A percentile compares a stretch with the other conserved stretches of the same genome.
phyloP scores from a whole-genome alignment of 2,329 filamentous ascomycete species.

The Beauveria bassiana region DNA sequence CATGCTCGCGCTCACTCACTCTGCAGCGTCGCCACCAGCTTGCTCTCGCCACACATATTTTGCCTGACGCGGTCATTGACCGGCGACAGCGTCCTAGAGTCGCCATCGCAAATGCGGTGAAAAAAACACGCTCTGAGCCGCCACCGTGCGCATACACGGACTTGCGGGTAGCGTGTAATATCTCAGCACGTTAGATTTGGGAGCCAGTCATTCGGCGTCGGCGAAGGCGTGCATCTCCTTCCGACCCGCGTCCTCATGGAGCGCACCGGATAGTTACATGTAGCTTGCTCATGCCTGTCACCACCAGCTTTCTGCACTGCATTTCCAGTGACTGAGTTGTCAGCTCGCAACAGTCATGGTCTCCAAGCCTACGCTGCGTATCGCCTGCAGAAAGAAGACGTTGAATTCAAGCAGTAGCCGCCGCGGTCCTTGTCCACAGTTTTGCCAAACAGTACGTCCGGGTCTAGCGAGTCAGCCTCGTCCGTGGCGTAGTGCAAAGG shows the following conservation, averaged over 20 bases:
- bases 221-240: slow-evolving; percentile 6
- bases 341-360: not conserved
- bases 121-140: slow-evolving; percentile 2
- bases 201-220: slow-evolving; percentile 1
- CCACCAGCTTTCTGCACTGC: not conserved
- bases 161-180: slow-evolving; percentile 5
- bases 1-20: not conserved
- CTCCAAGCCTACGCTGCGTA: slow-evolving; percentile 1
- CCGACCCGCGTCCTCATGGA: not conserved
- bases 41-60: not conserved
- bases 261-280: slow-evolving; percentile 6
- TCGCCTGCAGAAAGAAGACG: not conserved
- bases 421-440: not conserved
- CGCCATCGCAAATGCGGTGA: not conserved
- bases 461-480: not conserved
- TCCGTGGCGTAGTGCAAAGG: not conserved
- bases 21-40: not conserved
- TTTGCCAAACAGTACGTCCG: not conserved
- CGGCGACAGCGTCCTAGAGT: not conserved
- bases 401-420: slow-evolving; percentile 6
- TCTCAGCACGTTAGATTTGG: slow-evolving; percentile 3
- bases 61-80: not conserved
- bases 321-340: not conserved
- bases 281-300: not conserved
- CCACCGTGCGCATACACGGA: not conserved